Evolutionary conservation across 2,329 filamentous ascomycete genomes (phyloP).

Genomic region (Cryphonectria nitschkei): DNA sequence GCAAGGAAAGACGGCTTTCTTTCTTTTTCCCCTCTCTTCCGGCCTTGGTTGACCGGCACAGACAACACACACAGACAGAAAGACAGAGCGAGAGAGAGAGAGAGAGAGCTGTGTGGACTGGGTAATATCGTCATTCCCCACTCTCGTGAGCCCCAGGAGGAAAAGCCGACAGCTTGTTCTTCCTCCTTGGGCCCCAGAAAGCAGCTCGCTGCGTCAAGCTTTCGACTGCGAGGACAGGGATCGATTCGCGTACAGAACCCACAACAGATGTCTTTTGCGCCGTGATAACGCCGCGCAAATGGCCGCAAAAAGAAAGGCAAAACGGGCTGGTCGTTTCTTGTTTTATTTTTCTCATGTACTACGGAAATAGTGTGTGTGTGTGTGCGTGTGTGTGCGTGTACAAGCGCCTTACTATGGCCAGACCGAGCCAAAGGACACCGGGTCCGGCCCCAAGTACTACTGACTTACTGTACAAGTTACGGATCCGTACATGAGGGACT

Average conservation of each 20-base stretch:
- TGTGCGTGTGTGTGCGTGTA: background rate
- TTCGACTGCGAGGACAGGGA: constrained; percentile 10
- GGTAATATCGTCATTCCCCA: constrained; percentile 30
- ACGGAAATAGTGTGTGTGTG: background rate
- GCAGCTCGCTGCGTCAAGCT: background rate
- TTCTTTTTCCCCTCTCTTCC: background rate
- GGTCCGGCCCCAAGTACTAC: background rate
- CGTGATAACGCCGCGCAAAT: background rate
- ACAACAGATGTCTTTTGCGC: constrained; percentile 1
- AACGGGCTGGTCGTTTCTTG: background rate
- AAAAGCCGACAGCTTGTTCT: constrained; percentile 18
- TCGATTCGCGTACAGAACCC: constrained; percentile 1
- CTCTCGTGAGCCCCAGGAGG: constrained; percentile 25
- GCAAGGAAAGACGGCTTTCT: constrained; percentile 7
- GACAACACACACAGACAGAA: background rate
- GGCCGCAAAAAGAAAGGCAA: background rate
- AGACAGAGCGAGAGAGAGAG: background rate
- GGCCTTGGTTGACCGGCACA: constrained; percentile 3
- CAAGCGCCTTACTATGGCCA: background rate
- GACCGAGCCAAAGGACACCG: background rate
- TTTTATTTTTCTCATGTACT: background rate
- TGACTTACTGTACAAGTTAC: background rate
- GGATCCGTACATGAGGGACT: background rate
- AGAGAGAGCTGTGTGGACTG: constrained; percentile 23
- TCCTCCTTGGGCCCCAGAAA: background rate